A percentile compares a stretch with the other conserved stretches of the same genome.
phyloP scores from a whole-genome alignment of 495 filamentous ascomycete genomes.

The Amorphotheca resinae region DNA sequence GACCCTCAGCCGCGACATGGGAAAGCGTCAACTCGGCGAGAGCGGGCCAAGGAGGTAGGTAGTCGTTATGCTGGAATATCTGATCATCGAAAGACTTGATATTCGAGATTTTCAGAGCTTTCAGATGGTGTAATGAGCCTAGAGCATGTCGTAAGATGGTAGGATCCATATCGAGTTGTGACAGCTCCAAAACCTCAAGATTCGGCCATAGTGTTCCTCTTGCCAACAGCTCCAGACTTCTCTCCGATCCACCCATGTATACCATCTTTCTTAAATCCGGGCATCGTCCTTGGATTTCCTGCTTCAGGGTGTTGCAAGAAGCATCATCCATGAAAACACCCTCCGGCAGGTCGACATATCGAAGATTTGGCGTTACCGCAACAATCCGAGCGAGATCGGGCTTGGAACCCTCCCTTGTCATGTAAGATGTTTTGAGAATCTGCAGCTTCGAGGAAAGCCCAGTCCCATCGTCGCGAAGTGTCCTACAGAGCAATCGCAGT shows the following conservation, averaged over 20 bases:
- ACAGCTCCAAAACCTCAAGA: constrained; percentile 69
- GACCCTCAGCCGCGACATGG: constrained; percentile 53
- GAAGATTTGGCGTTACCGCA: constrained; percentile 71
- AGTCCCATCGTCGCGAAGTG: constrained; percentile 59
- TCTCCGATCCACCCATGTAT: constrained; percentile 68
- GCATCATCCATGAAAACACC: constrained; percentile 73
- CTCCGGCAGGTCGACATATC: constrained; percentile 84
- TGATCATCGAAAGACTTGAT: constrained; percentile 61
- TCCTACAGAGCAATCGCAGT: constrained; percentile 63
- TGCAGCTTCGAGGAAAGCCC: constrained; percentile 52
- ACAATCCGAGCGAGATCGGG: constrained; percentile 75
- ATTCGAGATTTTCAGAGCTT: constrained; percentile 57
- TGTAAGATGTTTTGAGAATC: constrained; percentile 86
- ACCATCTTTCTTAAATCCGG: constrained; percentile 78
- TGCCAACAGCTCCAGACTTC: constrained; percentile 56
- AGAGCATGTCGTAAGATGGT: constrained; percentile 57
- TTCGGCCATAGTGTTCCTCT: constrained; percentile 58
- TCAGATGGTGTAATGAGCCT: constrained; percentile 49
- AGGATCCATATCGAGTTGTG: constrained; percentile 59
- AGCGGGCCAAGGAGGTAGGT: constrained; percentile 55
- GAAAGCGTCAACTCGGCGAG: constrained; percentile 57
- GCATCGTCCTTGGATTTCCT: constrained; percentile 75
- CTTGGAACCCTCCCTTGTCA: constrained; percentile 83
- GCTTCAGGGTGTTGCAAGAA: constrained; percentile 57
- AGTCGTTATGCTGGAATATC: constrained; percentile 47